A percentile compares a stretch with the other conserved stretches of the same genome.
Conservation (phyloP, 148 eudicot species). For the Polygonum aviculare region DNA sequence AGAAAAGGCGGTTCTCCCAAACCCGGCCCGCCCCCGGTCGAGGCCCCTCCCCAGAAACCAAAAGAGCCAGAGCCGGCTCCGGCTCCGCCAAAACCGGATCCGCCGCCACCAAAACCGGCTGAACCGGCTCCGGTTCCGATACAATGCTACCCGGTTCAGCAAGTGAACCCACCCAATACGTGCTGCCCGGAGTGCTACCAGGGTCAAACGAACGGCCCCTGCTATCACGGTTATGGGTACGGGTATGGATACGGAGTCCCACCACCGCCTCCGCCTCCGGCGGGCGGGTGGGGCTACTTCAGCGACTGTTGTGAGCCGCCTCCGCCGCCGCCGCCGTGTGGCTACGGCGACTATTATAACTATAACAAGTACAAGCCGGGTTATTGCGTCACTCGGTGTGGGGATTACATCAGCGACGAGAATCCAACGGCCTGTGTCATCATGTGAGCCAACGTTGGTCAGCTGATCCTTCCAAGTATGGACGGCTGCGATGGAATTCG, state of each 20-base stretch:
- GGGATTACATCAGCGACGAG: slow-evolving; percentile 25
- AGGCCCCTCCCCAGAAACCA: neutral
- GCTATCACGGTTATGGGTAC: slow-evolving; percentile 15
- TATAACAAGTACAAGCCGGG: slow-evolving; percentile 11
- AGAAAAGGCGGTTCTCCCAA: neutral
- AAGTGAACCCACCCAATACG: neutral
- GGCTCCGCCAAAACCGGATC: slow-evolving; percentile 7
- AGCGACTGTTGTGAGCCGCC: slow-evolving; percentile 1
- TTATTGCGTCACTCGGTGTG: slow-evolving; percentile 14
- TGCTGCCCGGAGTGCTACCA: slow-evolving; percentile 24
- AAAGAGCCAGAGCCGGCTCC: slow-evolving; percentile 13
- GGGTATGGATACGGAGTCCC: neutral
- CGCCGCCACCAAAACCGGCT: neutral
- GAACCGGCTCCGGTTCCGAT: slow-evolving; percentile 3
- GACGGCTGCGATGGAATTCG: neutral
- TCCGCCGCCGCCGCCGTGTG: neutral
- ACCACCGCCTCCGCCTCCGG: slow-evolving; percentile 11
- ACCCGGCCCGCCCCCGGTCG: neutral
- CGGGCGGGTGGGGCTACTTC: slow-evolving; percentile 2
- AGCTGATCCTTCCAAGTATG: neutral
- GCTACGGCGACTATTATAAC: neutral
- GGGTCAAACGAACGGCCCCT: slow-evolving; percentile 31
- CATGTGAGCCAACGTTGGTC: slow-evolving; percentile 19
- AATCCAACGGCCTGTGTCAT: slow-evolving; percentile 29
- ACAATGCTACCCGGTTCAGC: slow-evolving; percentile 14